phyloP scores from a whole-genome alignment of 129 eudicot species.

The Pittosporum tobira region DNA sequence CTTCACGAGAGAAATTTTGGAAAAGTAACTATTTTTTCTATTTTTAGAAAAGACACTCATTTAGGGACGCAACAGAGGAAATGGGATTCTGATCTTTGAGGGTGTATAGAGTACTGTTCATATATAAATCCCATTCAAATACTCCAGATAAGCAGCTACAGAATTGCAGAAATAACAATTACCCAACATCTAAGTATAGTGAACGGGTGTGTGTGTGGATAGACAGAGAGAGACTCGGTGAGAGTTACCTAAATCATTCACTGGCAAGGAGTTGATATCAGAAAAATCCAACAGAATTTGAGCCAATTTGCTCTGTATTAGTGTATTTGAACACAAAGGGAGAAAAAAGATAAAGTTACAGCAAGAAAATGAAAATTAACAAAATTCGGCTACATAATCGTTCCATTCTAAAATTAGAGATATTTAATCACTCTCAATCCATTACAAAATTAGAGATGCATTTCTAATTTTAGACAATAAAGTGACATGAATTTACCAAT shows the following conservation, averaged over 20 bases:
- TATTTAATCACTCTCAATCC: too few species aligned
- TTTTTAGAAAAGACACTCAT: too few species aligned
- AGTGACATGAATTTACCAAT: too few species aligned
- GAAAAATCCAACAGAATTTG: constrained; percentile 5
- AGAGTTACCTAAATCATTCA: constrained; percentile 13
- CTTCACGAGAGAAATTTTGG: not conserved
- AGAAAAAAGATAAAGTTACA: not conserved
- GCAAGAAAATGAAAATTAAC: not conserved
- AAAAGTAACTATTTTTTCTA: too few species aligned
- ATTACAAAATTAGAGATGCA: too few species aligned
- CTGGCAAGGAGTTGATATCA: constrained; percentile 1
- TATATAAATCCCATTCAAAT: not conserved
- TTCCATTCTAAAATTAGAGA: too few species aligned
- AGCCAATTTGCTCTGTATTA: constrained; percentile 5
- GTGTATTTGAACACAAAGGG: not conserved
- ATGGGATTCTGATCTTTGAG: too few species aligned
- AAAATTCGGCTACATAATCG: not conserved
- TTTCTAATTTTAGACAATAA: too few species aligned
- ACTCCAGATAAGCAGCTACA: not conserved
- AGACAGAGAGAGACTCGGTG: not conserved
- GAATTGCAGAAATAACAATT: not conserved
- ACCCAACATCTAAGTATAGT: not conserved
- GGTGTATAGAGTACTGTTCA: not conserved
- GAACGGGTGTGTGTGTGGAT: not conserved
- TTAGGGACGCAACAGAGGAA: not conserved